phyloP scores from a whole-genome alignment of 1,284 basidiomycete species.

The Ustilago xerochloae region DNA sequence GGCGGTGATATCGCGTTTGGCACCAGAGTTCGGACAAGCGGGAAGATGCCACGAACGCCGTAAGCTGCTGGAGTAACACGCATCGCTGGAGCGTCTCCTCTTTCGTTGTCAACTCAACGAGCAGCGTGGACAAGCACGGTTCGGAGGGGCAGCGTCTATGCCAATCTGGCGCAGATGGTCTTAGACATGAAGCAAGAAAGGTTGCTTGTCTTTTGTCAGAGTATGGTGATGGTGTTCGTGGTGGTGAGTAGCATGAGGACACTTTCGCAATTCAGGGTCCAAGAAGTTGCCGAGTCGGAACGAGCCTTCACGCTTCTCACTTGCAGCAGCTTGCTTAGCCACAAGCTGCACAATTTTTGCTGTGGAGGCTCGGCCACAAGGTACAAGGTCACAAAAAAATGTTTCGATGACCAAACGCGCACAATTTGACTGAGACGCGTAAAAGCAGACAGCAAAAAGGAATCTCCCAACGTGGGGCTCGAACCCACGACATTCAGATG shows the following conservation, averaged over 20 bases:
- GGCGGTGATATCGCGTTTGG: slow-evolving; percentile 37
- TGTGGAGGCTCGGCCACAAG: slow-evolving; percentile 1
- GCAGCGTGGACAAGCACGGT: too few relatives aligned
- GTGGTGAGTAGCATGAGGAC: not conserved
- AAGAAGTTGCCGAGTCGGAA: not conserved
- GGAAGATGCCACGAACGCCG: slow-evolving; percentile 58
- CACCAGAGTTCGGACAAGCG: slow-evolving; percentile 30
- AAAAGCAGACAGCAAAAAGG: slow-evolving; percentile 23
- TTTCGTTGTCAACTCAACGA: too few relatives aligned
- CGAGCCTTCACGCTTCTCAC: too few relatives aligned
- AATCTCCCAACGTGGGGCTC: slow-evolving; percentile 67
- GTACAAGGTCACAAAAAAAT: not conserved
- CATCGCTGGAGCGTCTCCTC: slow-evolving; percentile 10
- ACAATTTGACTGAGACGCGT: not conserved
- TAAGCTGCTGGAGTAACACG: slow-evolving; percentile 8
- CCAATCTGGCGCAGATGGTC: too few relatives aligned
- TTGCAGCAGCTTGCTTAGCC: not conserved
- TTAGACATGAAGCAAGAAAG: not conserved
- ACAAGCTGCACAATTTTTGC: not conserved
- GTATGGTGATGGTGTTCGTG: not conserved
- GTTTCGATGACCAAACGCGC: not conserved
- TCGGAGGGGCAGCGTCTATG: too few relatives aligned
- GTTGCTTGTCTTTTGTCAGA: not conserved
- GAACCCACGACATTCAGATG: slow-evolving; percentile 67
- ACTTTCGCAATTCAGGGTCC: slow-evolving; percentile 11